phyloP scores from a whole-genome alignment of 441 rosid genomes.

The Sinapis alba region DNA sequence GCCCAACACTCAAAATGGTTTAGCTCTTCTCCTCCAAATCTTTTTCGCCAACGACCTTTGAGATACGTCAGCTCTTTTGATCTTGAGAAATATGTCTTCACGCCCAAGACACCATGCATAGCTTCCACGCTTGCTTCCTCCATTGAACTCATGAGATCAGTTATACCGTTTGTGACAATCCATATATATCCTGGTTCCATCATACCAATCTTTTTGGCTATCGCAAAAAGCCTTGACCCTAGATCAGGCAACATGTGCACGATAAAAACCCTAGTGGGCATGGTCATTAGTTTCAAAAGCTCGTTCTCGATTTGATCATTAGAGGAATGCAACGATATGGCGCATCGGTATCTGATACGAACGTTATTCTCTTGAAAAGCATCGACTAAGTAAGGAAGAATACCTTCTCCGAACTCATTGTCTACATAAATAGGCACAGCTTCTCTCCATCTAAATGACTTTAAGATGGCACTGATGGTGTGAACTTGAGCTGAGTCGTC shows the following conservation, averaged over 20 bases:
- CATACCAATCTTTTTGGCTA: slow-evolving; percentile 58
- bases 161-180: slow-evolving; percentile 62
- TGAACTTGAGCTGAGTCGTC: slow-evolving; percentile 53
- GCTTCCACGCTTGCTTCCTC: slow-evolving; percentile 30
- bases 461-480: slow-evolving; percentile 53
- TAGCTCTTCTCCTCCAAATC: slow-evolving; percentile 39
- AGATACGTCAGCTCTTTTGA: slow-evolving; percentile 40
- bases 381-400: slow-evolving; percentile 52
- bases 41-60: slow-evolving; percentile 45
- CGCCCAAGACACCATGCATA: slow-evolving; percentile 63
- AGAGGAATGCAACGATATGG: slow-evolving; percentile 42
- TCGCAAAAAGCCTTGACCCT: slow-evolving; percentile 49
- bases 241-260: slow-evolving; percentile 61
- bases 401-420: slow-evolving; percentile 56
- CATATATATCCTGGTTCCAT: slow-evolving; percentile 58
- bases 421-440: slow-evolving; percentile 56
- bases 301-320: slow-evolving; percentile 53
- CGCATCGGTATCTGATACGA: slow-evolving; percentile 47
- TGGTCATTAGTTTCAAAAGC: slow-evolving; percentile 57
- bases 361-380: slow-evolving; percentile 49
- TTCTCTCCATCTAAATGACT: slow-evolving; percentile 65
- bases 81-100: slow-evolving; percentile 45
- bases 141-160: slow-evolving; percentile 32
- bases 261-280: slow-evolving; percentile 66
- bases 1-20: slow-evolving; percentile 53